A percentile compares a stretch with the other conserved stretches of the same genome.
Conservation (phyloP, 2,329 filamentous ascomycete species). For the Fusarium stilboides region DNA sequence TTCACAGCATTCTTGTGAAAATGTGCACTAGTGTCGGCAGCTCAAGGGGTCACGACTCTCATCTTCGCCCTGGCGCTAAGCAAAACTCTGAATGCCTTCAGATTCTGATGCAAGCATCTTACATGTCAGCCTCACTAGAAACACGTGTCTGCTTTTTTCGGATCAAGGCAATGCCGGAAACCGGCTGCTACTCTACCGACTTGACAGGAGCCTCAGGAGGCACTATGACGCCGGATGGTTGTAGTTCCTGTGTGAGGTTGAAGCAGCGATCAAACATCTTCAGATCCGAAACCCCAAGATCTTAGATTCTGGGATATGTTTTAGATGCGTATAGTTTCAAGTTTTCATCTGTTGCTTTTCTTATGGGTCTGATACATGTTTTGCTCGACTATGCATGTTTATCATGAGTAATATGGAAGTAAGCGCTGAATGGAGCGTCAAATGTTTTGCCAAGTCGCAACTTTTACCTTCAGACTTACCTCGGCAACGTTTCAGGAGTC, state of each 20-base stretch:
- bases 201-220: conserved; percentile 41
- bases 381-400: not conserved
- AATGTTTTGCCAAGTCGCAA: conserved; percentile 40
- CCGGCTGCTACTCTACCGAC: conserved; percentile 31
- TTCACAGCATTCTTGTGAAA: conserved; percentile 15
- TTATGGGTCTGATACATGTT: not conserved
- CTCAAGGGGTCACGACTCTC: conserved; percentile 13
- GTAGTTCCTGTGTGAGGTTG: conserved; percentile 46
- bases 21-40: conserved; percentile 25
- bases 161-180: conserved; percentile 33
- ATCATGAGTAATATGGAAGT: not conserved
- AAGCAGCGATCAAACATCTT: conserved; percentile 48
- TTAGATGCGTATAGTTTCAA: conserved; percentile 33
- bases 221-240: conserved; percentile 42
- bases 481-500: conserved; percentile 39
- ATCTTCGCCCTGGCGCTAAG: conserved; percentile 22
- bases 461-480: conserved; percentile 15
- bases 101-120: conserved; percentile 38
- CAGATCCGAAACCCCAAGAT: conserved; percentile 42
- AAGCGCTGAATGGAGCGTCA: conserved; percentile 20
- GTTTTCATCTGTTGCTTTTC: conserved; percentile 5
- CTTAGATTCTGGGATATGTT: conserved; percentile 38
- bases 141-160: conserved; percentile 25
- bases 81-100: conserved; percentile 31
- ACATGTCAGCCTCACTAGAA: conserved; percentile 35